Conservation (phyloP, 83 land plant genomes). For the Picea mariana region DNA sequence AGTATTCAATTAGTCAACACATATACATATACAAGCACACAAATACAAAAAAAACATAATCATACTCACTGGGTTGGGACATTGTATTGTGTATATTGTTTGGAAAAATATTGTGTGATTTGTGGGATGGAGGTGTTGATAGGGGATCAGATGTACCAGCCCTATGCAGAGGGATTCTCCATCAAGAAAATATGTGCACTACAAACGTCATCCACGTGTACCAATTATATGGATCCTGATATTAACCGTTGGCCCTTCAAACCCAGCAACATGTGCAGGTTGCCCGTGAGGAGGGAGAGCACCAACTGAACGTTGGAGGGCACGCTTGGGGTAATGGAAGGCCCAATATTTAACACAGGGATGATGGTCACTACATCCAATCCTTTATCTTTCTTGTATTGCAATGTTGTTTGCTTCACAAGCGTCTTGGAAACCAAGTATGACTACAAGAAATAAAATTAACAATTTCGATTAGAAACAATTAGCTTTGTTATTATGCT, state of each 20-base stretch:
- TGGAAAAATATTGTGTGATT: constrained; percentile 43
- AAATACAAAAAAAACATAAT: not conserved
- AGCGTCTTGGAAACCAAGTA: constrained; percentile 40
- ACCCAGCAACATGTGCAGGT: constrained; percentile 12
- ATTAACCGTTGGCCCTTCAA: constrained; percentile 45
- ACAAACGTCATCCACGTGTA: constrained; percentile 53
- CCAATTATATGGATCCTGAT: constrained; percentile 41
- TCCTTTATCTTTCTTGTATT: constrained; percentile 34
- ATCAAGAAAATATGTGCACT: constrained; percentile 51
- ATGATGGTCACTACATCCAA: constrained; percentile 45
- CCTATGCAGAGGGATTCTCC: constrained; percentile 38
- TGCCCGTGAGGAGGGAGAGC: constrained; percentile 30
- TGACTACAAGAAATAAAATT: too few species aligned
- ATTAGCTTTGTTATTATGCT: too few species aligned
- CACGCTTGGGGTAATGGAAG: constrained; percentile 29
- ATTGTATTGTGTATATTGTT: constrained; percentile 49
- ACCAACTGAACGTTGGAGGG: constrained; percentile 33
- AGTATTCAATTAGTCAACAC: not conserved
- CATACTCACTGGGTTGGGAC: constrained; percentile 37
- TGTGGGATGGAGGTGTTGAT: constrained; percentile 37
- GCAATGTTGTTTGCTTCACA: constrained; percentile 42
- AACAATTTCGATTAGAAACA: too few species aligned
- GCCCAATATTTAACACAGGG: constrained; percentile 37
- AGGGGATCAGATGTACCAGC: constrained; percentile 46
- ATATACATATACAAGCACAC: not conserved